Conservation (phyloP, 2,329 filamentous ascomycete genomes). For the Ophiostoma australiae region DNA sequence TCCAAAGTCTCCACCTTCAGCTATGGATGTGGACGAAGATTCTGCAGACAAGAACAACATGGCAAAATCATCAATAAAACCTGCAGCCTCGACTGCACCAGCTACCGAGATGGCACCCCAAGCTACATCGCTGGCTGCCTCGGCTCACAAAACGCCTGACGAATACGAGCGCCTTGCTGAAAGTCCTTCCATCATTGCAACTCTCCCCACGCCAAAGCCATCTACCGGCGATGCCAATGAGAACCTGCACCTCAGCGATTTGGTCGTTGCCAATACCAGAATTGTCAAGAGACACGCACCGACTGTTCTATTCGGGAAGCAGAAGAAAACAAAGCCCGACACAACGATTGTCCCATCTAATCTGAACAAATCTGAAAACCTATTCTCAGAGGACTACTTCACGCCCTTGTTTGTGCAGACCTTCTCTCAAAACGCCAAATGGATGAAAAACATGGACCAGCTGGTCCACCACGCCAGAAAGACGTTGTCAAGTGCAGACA, state of each 20-base stretch:
- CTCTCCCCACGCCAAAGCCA: conserved; percentile 25
- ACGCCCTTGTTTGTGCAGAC: conserved; percentile 58
- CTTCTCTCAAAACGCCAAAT: conserved; percentile 50
- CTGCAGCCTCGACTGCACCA: not conserved
- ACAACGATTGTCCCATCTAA: conserved; percentile 27
- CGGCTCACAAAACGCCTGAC: not conserved
- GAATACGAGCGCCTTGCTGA: not conserved
- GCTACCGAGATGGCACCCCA: not conserved
- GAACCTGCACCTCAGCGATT: conserved; percentile 14
- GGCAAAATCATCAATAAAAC: not conserved
- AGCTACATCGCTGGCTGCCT: not conserved
- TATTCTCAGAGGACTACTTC: conserved; percentile 58
- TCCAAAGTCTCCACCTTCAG: not conserved
- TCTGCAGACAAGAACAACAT: not conserved
- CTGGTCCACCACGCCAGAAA: conserved; percentile 81
- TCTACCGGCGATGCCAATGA: conserved; percentile 23
- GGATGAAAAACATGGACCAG: conserved; percentile 62
- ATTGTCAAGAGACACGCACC: conserved; percentile 26
- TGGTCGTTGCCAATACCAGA: conserved; percentile 16
- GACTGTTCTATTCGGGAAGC: conserved; percentile 28
- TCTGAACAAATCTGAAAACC: conserved; percentile 53
- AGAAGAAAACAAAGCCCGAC: conserved; percentile 45
- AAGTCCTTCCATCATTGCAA: conserved; percentile 1
- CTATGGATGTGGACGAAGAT: conserved; percentile 17
- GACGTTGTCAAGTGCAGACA: conserved; percentile 79